phyloP scores from a whole-genome alignment of 306 rosid species.

The Malus sylvestris region DNA sequence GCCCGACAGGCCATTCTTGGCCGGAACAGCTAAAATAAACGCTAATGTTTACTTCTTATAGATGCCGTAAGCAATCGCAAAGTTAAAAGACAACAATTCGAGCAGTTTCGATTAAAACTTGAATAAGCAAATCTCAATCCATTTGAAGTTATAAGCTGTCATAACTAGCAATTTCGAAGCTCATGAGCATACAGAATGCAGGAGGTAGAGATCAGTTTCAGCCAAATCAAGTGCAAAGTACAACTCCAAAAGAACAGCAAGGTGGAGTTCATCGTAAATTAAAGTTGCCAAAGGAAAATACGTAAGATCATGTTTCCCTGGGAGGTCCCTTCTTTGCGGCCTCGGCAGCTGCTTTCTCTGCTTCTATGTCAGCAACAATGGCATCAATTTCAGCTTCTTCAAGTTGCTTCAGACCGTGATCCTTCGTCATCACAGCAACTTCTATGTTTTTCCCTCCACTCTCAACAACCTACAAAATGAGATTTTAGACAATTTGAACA shows the following conservation, averaged over 20 bases:
- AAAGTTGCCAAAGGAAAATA: background rate
- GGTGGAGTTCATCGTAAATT: background rate
- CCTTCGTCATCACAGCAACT: conserved; percentile 93
- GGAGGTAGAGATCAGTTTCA: background rate
- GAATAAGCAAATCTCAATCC: conserved; percentile 1
- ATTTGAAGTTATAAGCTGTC: background rate
- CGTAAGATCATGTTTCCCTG: conserved; percentile 56
- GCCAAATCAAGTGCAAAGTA: conserved; percentile 7
- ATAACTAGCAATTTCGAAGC: conserved; percentile 6
- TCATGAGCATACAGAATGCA: background rate
- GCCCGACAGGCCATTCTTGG: background rate
- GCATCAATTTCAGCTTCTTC: conserved; percentile 98
- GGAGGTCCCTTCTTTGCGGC: conserved; percentile 94
- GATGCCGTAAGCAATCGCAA: background rate
- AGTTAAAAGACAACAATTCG: background rate
- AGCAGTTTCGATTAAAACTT: background rate
- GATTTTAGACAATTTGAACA: background rate
- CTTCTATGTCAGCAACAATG: conserved; percentile 85
- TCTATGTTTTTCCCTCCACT: conserved; percentile 98
- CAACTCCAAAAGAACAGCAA: background rate
- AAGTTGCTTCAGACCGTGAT: conserved; percentile 71
- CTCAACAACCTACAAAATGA: conserved; percentile 75
- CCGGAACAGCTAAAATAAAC: background rate
- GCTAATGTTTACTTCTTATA: background rate
- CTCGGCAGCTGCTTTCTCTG: conserved; percentile 96